A percentile compares a stretch with the other conserved stretches of the same genome.
Evolutionary conservation across 1,139 yeast genomes (phyloP).

Genomic region (Zygosaccharomyces sapae): DNA sequence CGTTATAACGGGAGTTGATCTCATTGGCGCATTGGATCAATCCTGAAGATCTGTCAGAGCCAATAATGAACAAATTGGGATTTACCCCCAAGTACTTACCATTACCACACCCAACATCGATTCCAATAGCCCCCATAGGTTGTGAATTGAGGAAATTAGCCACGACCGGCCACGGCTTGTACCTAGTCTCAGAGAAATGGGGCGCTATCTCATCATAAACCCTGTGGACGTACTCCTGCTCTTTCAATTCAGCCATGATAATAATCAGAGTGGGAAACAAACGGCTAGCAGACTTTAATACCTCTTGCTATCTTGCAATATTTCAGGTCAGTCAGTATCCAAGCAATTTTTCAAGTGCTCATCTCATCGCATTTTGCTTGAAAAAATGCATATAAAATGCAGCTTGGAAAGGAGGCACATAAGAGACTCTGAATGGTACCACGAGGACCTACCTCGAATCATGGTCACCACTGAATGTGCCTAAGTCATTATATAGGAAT

Average conservation of each 20-base stretch:
- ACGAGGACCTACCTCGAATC: no score
- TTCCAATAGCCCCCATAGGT: conserved; percentile 46
- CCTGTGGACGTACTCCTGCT: conserved; percentile 74
- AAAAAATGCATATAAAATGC: background rate
- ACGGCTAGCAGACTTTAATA: background rate
- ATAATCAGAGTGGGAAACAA: background rate
- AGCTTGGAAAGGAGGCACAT: background rate
- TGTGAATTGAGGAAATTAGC: conserved; percentile 54
- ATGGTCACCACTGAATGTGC: no score
- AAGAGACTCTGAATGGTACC: background rate
- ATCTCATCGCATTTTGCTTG: background rate
- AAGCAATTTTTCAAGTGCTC: conserved; percentile 1
- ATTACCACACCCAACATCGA: conserved; percentile 93
- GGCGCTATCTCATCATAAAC: conserved; percentile 89
- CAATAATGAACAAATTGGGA: conserved; percentile 61
- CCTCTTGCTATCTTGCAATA: background rate
- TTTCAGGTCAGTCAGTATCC: background rate
- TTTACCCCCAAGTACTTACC: conserved; percentile 84
- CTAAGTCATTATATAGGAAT: background rate
- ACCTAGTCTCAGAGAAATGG: conserved; percentile 89
- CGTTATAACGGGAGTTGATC: conserved; percentile 43
- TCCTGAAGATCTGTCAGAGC: conserved; percentile 80
- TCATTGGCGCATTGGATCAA: conserved; percentile 66
- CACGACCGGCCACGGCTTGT: conserved; percentile 98
- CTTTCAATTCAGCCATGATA: conserved; percentile 52